Conservation (phyloP, 805 yeast genomes). For the Clavispora phyllophila region DNA sequence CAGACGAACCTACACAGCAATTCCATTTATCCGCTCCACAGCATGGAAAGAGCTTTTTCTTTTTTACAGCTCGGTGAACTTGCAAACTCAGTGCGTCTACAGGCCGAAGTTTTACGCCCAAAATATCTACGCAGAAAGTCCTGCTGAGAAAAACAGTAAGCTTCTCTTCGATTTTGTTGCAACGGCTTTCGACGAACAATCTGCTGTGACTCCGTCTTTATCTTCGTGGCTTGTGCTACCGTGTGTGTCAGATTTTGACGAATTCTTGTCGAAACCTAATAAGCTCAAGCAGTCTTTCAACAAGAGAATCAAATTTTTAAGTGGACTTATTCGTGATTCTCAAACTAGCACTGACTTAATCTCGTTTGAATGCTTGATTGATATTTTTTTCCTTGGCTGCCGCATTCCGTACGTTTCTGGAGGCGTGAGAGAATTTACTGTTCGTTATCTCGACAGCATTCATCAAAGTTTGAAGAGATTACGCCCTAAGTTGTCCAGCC, state of each 20-base stretch:
- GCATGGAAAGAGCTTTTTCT: slow-evolving; percentile 35
- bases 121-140: slow-evolving; percentile 18
- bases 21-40: slow-evolving; percentile 26
- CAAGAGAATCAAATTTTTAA: slow-evolving; percentile 30
- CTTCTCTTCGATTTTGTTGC: slow-evolving; percentile 29
- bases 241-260: slow-evolving; percentile 32
- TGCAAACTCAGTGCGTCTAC: slow-evolving; percentile 33
- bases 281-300: slow-evolving; percentile 31
- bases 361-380: slow-evolving; percentile 31
- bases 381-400: slow-evolving; percentile 33
- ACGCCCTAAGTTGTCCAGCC: slow-evolving; percentile 8
- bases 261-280: slow-evolving; percentile 24
- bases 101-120: slow-evolving; percentile 31
- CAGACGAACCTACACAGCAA: slow-evolving; percentile 16
- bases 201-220: slow-evolving; percentile 15
- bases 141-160: slow-evolving; percentile 22
- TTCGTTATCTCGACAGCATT: slow-evolving; percentile 28
- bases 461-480: slow-evolving; percentile 18
- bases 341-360: slow-evolving; percentile 23
- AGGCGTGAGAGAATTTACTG: slow-evolving; percentile 24
- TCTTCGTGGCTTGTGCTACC: slow-evolving; percentile 30
- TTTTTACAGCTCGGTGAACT: slow-evolving; percentile 25
- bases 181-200: slow-evolving; percentile 26
- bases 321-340: slow-evolving; percentile 25
- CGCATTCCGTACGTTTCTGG: slow-evolving; percentile 17